Conservation (phyloP, 2,329 filamentous ascomycete species). For the Chrysoporthe puriensis region DNA sequence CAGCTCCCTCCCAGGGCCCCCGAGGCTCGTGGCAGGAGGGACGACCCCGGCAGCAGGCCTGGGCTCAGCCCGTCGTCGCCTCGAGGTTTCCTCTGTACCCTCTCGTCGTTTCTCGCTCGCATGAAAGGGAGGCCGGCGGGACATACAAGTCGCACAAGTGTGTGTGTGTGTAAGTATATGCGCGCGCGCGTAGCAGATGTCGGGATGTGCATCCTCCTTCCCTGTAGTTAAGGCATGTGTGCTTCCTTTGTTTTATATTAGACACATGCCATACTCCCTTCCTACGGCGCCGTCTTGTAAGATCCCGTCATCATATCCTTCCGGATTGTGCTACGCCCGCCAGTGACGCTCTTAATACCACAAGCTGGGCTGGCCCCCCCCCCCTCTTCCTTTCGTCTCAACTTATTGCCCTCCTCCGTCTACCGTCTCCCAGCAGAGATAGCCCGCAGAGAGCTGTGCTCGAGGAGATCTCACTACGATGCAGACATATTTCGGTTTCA, state of each 20-base stretch:
- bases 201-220: not conserved
- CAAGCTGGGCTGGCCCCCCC: not conserved
- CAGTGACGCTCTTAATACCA: not conserved
- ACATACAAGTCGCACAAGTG: not conserved
- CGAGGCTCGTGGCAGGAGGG: conserved; percentile 1
- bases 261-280: not conserved
- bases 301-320: not conserved
- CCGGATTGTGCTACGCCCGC: not conserved
- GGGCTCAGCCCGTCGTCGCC: too few species aligned
- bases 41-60: not conserved
- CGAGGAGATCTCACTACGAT: conserved; percentile 6
- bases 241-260: not conserved
- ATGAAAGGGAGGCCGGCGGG: not conserved
- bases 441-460: not conserved
- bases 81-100: not conserved
- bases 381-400: not conserved
- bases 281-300: not conserved
- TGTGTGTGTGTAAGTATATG: not conserved
- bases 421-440: not conserved
- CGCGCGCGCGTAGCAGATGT: not conserved
- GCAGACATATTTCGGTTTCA: conserved; percentile 9
- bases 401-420: not conserved
- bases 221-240: not conserved
- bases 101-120: not conserved
- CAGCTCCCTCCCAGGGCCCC: not conserved